A percentile compares a stretch with the other conserved stretches of the same genome.
phyloP scores from a whole-genome alignment of 805 yeast species.

The Kurtzmaniella cleridarum region DNA sequence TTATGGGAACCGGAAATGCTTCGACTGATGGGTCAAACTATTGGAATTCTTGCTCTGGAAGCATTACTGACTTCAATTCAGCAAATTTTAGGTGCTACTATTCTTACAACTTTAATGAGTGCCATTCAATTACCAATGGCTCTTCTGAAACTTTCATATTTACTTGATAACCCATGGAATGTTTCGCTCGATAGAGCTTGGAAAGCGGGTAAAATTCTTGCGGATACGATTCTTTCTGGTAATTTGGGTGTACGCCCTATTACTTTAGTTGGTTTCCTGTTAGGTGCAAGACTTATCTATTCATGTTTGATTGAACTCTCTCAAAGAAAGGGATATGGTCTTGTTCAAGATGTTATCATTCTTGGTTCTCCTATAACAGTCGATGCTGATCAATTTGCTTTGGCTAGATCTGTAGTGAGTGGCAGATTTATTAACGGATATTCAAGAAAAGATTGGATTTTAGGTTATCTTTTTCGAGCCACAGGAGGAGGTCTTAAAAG shows the following conservation, averaged over 20 bases:
- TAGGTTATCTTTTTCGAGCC: conserved; percentile 92
- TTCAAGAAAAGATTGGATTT: conserved; percentile 90
- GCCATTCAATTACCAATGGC: conserved; percentile 92
- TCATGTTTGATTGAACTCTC: conserved; percentile 87
- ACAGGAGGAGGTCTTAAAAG: conserved; percentile 89
- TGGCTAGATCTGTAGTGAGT: conserved; percentile 81
- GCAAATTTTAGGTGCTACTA: conserved; percentile 89
- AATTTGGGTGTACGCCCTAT: conserved; percentile 91
- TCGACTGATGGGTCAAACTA: conserved; percentile 93
- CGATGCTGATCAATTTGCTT: conserved; percentile 67
- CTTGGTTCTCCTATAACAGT: conserved; percentile 88
- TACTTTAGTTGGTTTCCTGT: conserved; percentile 86
- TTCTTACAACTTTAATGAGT: conserved; percentile 84
- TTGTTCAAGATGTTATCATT: conserved; percentile 80
- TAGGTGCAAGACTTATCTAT: conserved; percentile 88
- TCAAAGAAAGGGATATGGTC: conserved; percentile 77
- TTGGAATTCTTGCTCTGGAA: conserved; percentile 87
- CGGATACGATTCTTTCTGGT: conserved; percentile 82
- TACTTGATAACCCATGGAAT: conserved; percentile 96
- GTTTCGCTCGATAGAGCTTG: conserved; percentile 96
- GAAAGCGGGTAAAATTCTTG: conserved; percentile 88
- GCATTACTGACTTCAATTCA: conserved; percentile 89
- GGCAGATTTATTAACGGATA: conserved; percentile 89
- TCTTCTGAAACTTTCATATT: conserved; percentile 78
- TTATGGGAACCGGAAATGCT: conserved; percentile 99